A percentile compares a stretch with the other conserved stretches of the same genome.
phyloP scores from a whole-genome alignment of 768 basidiomycete species.

The Clitopilus hobsonii region DNA sequence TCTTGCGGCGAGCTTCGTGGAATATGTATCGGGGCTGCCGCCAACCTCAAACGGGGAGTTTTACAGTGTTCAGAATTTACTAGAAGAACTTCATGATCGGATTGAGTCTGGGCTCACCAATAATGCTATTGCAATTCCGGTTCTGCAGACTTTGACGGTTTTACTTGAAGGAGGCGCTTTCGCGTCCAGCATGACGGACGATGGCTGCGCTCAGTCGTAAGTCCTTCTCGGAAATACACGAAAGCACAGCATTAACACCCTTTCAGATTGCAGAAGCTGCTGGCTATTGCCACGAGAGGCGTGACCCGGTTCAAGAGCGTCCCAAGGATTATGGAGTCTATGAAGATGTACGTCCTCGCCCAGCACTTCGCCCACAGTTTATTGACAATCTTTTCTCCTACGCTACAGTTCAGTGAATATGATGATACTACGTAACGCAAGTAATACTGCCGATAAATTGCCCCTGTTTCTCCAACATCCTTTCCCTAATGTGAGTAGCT shows the following conservation, averaged over 20 bases:
- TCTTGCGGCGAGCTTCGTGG: constrained; percentile 53
- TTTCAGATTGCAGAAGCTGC: constrained; percentile 47
- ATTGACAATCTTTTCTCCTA: too few relatives aligned
- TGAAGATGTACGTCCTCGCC: constrained; percentile 86
- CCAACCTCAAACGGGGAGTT: constrained; percentile 20
- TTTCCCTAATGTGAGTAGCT: constrained; percentile 66
- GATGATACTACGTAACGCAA: constrained; percentile 45
- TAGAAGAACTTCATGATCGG: constrained; percentile 52
- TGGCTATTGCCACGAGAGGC: constrained; percentile 56
- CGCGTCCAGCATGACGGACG: not conserved
- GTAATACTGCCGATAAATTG: constrained; percentile 40
- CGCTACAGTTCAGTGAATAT: too few relatives aligned
- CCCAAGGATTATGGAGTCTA: constrained; percentile 74
- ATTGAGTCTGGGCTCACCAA: constrained; percentile 48
- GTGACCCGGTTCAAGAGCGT: constrained; percentile 72
- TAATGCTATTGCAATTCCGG: constrained; percentile 79
- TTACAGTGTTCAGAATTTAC: constrained; percentile 49
- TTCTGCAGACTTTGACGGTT: constrained; percentile 69
- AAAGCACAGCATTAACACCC: constrained; percentile 1
- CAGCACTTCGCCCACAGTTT: too few relatives aligned
- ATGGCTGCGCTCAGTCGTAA: not conserved
- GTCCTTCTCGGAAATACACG: not conserved
- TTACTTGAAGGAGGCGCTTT: constrained; percentile 62
- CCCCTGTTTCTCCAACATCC: constrained; percentile 67
- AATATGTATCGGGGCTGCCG: constrained; percentile 53